Percentiles rank a stretch among this genome's conserved stretches.
Evolutionary conservation across 805 yeast species (phyloP).

Genomic region (Kazachstania viticola): DNA sequence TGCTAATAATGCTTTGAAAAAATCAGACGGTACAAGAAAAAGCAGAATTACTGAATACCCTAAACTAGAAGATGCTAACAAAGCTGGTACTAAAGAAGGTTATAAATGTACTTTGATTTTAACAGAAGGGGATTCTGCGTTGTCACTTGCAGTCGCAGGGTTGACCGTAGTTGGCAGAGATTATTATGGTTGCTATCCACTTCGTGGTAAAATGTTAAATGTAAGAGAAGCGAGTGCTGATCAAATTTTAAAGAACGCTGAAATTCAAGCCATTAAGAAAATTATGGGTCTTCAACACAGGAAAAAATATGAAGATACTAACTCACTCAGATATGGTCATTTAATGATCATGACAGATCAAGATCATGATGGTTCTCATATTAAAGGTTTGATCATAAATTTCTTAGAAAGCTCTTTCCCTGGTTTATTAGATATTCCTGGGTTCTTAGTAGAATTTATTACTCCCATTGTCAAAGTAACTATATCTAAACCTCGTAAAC

Average conservation of each 20-base stretch:
- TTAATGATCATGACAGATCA: slow-evolving; percentile 99
- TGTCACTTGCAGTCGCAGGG: slow-evolving; percentile 85
- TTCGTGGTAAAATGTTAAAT: slow-evolving; percentile 88
- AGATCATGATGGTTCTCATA: slow-evolving; percentile 98
- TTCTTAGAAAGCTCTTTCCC: slow-evolving; percentile 91
- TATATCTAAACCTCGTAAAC: slow-evolving; percentile 48
- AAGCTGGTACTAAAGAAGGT: slow-evolving; percentile 90
- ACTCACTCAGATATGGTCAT: slow-evolving; percentile 83
- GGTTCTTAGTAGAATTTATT: slow-evolving; percentile 84
- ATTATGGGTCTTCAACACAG: slow-evolving; percentile 93
- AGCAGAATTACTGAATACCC: slow-evolving; percentile 79
- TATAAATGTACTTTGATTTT: slow-evolving; percentile 82
- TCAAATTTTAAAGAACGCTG: slow-evolving; percentile 84
- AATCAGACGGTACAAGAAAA: slow-evolving; percentile 79
- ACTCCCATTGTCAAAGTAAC: slow-evolving; percentile 94
- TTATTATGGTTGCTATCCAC: slow-evolving; percentile 87
- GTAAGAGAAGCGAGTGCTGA: slow-evolving; percentile 97
- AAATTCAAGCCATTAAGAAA: slow-evolving; percentile 89
- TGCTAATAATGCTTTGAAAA: slow-evolving; percentile 77
- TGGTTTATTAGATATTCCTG: slow-evolving; percentile 81
- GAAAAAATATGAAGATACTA: slow-evolving; percentile 63
- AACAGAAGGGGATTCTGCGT: slow-evolving; percentile 97
- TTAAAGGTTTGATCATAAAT: slow-evolving; percentile 88
- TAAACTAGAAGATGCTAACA: slow-evolving; percentile 89
- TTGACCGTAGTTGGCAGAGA: slow-evolving; percentile 92